A percentile compares a stretch with the other conserved stretches of the same genome.
Conservation (phyloP, 2,329 filamentous ascomycete genomes). For the Microdochium bolleyi region DNA sequence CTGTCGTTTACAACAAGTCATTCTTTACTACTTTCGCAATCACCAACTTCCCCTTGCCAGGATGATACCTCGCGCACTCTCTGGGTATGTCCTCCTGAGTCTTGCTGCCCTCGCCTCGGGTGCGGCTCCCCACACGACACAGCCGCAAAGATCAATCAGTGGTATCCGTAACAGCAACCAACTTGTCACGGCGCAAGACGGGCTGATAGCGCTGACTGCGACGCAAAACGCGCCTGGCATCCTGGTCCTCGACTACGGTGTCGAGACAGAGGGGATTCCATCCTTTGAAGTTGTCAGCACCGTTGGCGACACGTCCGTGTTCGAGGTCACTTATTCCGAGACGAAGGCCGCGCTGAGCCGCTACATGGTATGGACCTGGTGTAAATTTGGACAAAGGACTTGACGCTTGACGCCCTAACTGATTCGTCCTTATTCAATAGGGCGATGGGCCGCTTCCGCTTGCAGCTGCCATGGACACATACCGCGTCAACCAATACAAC, state of each 20-base stretch:
- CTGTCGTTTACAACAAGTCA: no score
- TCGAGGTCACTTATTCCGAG: slow-evolving; percentile 8
- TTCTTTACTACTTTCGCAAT: no score
- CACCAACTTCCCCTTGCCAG: not conserved
- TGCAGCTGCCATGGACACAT: slow-evolving; percentile 26
- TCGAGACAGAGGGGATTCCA: slow-evolving; percentile 6
- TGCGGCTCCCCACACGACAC: not conserved
- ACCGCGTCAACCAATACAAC: slow-evolving; percentile 24
- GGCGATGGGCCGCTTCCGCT: slow-evolving; percentile 22
- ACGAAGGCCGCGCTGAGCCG: slow-evolving; percentile 3
- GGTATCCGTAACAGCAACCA: not conserved
- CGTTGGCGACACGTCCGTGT: slow-evolving; percentile 6
- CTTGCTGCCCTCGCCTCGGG: not conserved
- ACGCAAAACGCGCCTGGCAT: not conserved
- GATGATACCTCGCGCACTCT: not conserved
- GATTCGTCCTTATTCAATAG: slow-evolving; percentile 4
- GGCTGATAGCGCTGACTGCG: not conserved
- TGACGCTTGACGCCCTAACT: not conserved
- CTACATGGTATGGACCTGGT: slow-evolving; percentile 4
- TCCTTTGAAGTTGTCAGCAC: slow-evolving; percentile 5
- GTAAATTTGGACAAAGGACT: not conserved
- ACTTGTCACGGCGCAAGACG: not conserved
- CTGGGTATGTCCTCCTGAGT: not conserved
- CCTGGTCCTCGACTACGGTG: slow-evolving; percentile 4
- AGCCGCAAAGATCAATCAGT: not conserved